These are phyloP conservation scores for Rhizodiscina lignyota DNA, from an alignment of 495 filamentous ascomycete genomes.

Conservation along the genomic window DNA sequence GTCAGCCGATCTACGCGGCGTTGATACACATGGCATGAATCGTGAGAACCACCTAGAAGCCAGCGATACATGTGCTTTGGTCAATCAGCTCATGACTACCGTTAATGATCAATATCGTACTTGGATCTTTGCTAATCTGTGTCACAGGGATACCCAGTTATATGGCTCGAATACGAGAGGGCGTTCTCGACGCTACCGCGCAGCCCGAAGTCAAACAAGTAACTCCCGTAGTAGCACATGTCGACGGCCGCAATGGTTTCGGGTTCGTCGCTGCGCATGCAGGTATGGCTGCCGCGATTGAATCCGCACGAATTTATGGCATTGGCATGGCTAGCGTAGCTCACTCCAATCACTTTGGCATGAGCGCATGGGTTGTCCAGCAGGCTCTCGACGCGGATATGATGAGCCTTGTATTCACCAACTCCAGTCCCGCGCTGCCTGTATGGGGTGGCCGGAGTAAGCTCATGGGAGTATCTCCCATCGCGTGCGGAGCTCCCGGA, in stretches of 20 bases:
- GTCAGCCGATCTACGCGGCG: slow-evolving; percentile 56
- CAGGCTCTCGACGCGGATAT: slow-evolving; percentile 55
- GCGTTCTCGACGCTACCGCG: slow-evolving; percentile 41
- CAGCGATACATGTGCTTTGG: no score
- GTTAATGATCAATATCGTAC: no score
- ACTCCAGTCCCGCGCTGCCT: slow-evolving; percentile 57
- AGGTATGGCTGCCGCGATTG: slow-evolving; percentile 46
- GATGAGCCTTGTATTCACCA: slow-evolving; percentile 68
- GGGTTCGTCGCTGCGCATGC: slow-evolving; percentile 49
- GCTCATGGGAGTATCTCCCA: slow-evolving; percentile 59
- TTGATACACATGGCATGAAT: slow-evolving; percentile 65
- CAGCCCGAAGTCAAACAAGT: slow-evolving; percentile 36
- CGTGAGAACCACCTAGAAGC: slow-evolving; percentile 25
- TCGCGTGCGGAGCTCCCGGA: slow-evolving; percentile 58
- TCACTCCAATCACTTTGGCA: slow-evolving; percentile 68
- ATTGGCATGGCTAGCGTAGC: slow-evolving; percentile 59
- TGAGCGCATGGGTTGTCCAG: slow-evolving; percentile 62
- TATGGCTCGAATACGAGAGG: slow-evolving; percentile 49
- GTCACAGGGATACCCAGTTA: slow-evolving; percentile 62
- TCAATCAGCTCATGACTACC: no score
- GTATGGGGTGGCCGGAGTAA: slow-evolving; percentile 52
- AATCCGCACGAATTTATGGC: slow-evolving; percentile 46
- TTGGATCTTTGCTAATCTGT: no score
- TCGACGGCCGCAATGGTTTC: slow-evolving; percentile 60
- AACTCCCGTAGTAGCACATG: slow-evolving; percentile 48